These are phyloP conservation scores for Pharus latifolius DNA, from an alignment of 176 grass and related monocot species.

Conservation along the genomic window DNA sequence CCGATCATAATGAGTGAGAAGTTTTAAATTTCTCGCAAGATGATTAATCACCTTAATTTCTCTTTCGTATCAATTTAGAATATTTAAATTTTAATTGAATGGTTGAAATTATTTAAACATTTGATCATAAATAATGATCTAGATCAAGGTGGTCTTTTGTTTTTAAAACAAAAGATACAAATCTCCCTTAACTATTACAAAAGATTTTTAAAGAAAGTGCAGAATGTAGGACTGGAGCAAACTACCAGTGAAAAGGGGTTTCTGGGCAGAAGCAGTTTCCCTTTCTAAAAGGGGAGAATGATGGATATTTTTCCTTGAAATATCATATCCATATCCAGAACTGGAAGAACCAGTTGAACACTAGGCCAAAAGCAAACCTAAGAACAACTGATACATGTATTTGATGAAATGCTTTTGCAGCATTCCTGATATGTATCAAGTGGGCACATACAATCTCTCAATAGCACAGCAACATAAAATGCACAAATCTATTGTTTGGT, in stretches of 20 bases:
- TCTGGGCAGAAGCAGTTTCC: background rate
- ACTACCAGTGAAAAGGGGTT: background rate
- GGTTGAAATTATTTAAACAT: no score
- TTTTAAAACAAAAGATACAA: no score
- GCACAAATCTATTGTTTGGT: background rate
- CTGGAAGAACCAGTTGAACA: no score
- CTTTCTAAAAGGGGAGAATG: background rate
- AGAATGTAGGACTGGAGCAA: background rate
- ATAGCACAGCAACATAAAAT: no score
- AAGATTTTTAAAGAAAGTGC: background rate
- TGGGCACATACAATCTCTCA: background rate
- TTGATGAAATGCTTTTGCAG: background rate
- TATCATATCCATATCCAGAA: background rate
- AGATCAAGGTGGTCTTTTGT: no score
- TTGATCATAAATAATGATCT: no score
- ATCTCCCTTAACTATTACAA: background rate
- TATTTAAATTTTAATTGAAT: no score
- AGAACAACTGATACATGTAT: background rate
- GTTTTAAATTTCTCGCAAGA: no score
- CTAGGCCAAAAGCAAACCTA: background rate
- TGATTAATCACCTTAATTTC: no score
- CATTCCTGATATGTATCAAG: background rate
- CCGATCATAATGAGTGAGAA: no score
- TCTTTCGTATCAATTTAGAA: no score
- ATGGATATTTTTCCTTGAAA: background rate